phyloP scores from a whole-genome alignment of 768 basidiomycete genomes.

The Cantharellus anzutake region DNA sequence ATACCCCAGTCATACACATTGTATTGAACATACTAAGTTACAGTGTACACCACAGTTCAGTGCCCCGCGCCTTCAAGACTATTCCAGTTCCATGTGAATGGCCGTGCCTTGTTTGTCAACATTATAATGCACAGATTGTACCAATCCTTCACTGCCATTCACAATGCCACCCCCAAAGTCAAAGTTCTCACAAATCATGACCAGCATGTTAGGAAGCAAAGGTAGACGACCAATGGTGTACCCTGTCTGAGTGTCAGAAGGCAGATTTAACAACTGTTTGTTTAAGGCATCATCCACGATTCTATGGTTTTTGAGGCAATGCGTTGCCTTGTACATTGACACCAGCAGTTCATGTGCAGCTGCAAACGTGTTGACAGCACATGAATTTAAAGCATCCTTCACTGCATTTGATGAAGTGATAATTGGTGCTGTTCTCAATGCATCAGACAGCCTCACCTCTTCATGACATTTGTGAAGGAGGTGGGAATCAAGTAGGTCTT shows the following conservation, averaged over 20 bases:
- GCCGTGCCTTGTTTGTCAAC: conserved; percentile 12
- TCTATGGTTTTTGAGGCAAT: not conserved
- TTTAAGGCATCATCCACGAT: not conserved
- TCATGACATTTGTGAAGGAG: not conserved
- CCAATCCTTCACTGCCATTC: conserved; percentile 18
- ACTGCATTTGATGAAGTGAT: not conserved
- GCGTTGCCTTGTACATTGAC: not conserved
- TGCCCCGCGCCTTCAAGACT: no score
- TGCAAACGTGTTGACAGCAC: not conserved
- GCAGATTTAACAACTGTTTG: not conserved
- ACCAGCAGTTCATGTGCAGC: not conserved
- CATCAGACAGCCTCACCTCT: not conserved
- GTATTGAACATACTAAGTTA: no score
- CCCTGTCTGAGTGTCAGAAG: not conserved
- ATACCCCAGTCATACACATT: no score
- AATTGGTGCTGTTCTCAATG: conserved; percentile 1
- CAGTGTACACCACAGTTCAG: no score
- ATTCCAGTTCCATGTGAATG: no score
- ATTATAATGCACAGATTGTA: conserved; percentile 12
- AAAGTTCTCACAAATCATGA: conserved; percentile 17
- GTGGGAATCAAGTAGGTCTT: not conserved
- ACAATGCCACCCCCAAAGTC: conserved; percentile 22
- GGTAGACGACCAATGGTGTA: conserved; percentile 1
- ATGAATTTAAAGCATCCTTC: conserved; percentile 2
- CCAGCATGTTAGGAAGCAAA: conserved; percentile 3